These are phyloP conservation scores for Eucalyptus cloeziana DNA, from an alignment of 345 rosid genomes.

Conservation along the genomic window DNA sequence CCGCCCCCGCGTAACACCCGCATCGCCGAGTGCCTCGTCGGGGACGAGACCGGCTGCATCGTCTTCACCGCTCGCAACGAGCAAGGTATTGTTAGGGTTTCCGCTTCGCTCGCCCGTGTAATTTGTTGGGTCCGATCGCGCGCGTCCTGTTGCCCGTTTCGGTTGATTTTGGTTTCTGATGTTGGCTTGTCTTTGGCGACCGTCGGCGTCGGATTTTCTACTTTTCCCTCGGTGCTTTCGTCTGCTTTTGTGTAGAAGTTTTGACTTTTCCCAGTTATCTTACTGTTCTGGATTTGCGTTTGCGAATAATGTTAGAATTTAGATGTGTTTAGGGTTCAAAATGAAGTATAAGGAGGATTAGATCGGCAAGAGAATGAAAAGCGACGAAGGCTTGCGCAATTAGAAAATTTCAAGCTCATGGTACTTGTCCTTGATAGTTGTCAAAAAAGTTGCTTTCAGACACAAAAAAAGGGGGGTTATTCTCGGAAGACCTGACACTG, in stretches of 20 bases:
- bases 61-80: constrained; percentile 71
- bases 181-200: background rate
- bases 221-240: background rate
- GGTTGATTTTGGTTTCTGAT: background rate
- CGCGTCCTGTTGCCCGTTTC: background rate
- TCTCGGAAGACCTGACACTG: background rate
- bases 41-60: constrained; percentile 62
- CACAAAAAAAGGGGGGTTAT: background rate
- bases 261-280: background rate
- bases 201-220: background rate
- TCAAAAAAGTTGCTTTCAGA: background rate
- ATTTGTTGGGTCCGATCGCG: background rate
- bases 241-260: background rate
- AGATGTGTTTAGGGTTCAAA: background rate
- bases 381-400: background rate
- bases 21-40: constrained; percentile 61
- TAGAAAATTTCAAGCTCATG: background rate
- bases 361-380: background rate
- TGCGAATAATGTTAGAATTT: background rate
- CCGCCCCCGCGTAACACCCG: constrained; percentile 30
- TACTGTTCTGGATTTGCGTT: background rate
- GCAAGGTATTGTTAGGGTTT: constrained; percentile 29
- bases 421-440: background rate
- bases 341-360: background rate
- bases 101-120: background rate